Conservation (phyloP, 2,329 filamentous ascomycete genomes). For the Cytospora piceae region DNA sequence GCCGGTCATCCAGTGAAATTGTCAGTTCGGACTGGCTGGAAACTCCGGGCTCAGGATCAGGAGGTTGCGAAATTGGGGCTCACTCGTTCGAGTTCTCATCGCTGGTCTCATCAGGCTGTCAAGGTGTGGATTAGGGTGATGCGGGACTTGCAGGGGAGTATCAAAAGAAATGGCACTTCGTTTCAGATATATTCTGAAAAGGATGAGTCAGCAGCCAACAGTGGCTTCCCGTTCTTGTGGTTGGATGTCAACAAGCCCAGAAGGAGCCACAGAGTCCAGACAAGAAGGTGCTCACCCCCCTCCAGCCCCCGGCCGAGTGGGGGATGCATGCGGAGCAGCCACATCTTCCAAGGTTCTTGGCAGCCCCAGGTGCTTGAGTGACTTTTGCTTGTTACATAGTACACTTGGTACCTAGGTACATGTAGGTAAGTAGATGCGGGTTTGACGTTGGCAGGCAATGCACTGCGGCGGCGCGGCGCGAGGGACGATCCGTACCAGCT, state of each 20-base stretch:
- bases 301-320: background rate
- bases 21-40: background rate
- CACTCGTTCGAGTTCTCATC: slow-evolving; percentile 1
- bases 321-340: slow-evolving; percentile 1
- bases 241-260: slow-evolving; percentile 7
- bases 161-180: slow-evolving; percentile 27
- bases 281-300: background rate
- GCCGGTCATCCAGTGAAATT: background rate
- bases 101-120: background rate
- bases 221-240: slow-evolving; percentile 16
- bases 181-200: slow-evolving; percentile 29
- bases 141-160: slow-evolving; percentile 26
- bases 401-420: no score
- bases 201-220: slow-evolving; percentile 22
- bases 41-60: background rate
- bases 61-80: slow-evolving; percentile 1
- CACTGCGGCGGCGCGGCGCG: slow-evolving; percentile 11
- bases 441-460: slow-evolving; percentile 7
- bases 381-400: no score
- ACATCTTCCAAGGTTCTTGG: background rate
- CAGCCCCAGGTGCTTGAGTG: no score
- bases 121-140: background rate
- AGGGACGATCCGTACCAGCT: slow-evolving; percentile 14
- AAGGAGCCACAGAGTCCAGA: slow-evolving; percentile 7
- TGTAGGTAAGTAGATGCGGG: background rate